phyloP scores from a whole-genome alignment of 1,139 yeast genomes.

The Scheffersomyces segobiensis region DNA sequence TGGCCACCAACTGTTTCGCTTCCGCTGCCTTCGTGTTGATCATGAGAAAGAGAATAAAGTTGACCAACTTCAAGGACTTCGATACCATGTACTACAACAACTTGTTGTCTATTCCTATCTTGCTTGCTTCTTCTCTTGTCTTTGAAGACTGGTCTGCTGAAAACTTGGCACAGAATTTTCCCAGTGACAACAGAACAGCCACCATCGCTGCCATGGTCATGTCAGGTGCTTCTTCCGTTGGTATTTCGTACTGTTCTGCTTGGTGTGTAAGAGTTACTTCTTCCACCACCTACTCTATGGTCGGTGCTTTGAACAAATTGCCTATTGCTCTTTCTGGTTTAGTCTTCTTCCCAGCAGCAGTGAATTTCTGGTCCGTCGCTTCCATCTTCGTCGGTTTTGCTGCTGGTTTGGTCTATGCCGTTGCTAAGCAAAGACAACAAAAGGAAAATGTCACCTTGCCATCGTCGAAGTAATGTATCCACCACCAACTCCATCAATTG shows the following conservation, averaged over 20 bases:
- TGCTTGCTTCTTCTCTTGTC: constrained; percentile 68
- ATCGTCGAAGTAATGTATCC: constrained; percentile 21
- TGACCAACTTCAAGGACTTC: constrained; percentile 94
- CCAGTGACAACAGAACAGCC: constrained; percentile 63
- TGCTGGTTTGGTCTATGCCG: constrained; percentile 94
- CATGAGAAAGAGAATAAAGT: constrained; percentile 97
- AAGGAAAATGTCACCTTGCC: constrained; percentile 46
- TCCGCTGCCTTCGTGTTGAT: constrained; percentile 90
- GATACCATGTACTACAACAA: constrained; percentile 99
- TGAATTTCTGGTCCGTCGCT: constrained; percentile 85
- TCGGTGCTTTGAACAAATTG: constrained; percentile 96
- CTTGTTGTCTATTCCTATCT: constrained; percentile 85
- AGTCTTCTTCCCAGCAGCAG: constrained; percentile 90
- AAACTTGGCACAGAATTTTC: constrained; percentile 78
- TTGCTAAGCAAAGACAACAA: constrained; percentile 78
- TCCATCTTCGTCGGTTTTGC: constrained; percentile 90
- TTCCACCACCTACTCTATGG: constrained; percentile 98
- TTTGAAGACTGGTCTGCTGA: constrained; percentile 92
- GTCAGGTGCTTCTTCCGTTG: constrained; percentile 92
- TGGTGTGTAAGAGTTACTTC: constrained; percentile 99
- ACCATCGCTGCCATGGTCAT: constrained; percentile 80
- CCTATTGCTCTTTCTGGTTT: constrained; percentile 96
- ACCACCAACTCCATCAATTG: neutral
- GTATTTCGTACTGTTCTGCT: constrained; percentile 97
- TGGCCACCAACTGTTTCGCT: constrained; percentile 90